Conservation (phyloP, 768 basidiomycete genomes). For the Mycena galericulata region DNA sequence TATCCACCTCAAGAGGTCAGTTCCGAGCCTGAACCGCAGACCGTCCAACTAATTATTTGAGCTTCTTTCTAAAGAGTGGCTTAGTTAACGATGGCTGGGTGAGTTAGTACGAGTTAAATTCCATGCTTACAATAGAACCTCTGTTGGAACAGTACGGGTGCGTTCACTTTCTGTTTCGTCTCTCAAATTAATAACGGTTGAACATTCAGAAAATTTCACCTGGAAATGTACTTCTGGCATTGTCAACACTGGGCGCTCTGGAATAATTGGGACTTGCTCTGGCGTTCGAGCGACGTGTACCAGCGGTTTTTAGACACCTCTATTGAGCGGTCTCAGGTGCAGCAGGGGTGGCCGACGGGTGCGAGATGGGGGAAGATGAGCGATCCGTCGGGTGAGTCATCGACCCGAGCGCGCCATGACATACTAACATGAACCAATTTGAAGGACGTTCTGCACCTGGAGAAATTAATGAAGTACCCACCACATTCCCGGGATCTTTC, state of each 20-base stretch:
- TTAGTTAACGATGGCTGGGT: slow-evolving; percentile 70
- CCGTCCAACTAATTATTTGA: slow-evolving; percentile 6
- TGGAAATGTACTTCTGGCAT: slow-evolving; percentile 76
- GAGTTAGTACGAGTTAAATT: slow-evolving; percentile 33
- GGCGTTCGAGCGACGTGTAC: slow-evolving; percentile 58
- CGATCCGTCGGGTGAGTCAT: slow-evolving; percentile 59
- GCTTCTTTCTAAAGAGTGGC: slow-evolving; percentile 53
- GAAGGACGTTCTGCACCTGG: slow-evolving; percentile 62
- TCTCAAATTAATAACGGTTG: background rate
- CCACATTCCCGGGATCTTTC: too few species aligned
- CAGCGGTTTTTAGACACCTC: slow-evolving; percentile 60
- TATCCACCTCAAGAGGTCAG: slow-evolving; percentile 69
- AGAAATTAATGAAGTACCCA: slow-evolving; percentile 65
- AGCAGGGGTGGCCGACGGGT: slow-evolving; percentile 65
- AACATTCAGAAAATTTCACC: slow-evolving; percentile 64
- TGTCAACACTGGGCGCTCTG: slow-evolving; percentile 69
- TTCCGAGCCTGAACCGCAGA: background rate
- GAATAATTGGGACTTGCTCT: slow-evolving; percentile 70
- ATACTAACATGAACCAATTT: background rate
- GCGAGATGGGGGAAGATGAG: slow-evolving; percentile 77
- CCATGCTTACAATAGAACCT: background rate
- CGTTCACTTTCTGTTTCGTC: slow-evolving; percentile 18
- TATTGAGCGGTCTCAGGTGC: slow-evolving; percentile 60
- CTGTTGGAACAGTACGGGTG: slow-evolving; percentile 49
- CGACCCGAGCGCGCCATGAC: background rate